phyloP scores from a whole-genome alignment of 2,329 filamentous ascomycete genomes.

The Neurospora sp. region DNA sequence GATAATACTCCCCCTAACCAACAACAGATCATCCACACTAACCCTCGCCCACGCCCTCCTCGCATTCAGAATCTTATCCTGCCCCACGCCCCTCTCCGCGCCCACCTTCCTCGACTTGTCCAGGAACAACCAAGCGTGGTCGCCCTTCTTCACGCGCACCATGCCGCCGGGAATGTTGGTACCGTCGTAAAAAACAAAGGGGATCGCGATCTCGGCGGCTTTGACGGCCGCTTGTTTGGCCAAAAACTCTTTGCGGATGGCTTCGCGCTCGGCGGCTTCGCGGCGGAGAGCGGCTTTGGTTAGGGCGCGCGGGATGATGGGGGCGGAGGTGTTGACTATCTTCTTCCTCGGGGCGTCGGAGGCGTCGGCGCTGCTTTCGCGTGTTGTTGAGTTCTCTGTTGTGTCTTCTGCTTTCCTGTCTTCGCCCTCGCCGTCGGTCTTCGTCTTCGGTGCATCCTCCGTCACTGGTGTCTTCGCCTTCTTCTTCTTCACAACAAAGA shows the following conservation, averaged over 20 bases:
- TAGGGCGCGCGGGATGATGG: slow-evolving; percentile 60
- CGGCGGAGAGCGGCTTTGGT: slow-evolving; percentile 56
- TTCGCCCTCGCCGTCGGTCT: background rate
- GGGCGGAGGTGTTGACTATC: slow-evolving; percentile 51
- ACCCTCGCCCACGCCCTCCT: slow-evolving; percentile 84
- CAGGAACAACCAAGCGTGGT: slow-evolving; percentile 85
- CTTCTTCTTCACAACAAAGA: slow-evolving; percentile 17
- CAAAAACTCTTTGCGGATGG: slow-evolving; percentile 70
- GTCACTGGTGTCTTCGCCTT: slow-evolving; percentile 41
- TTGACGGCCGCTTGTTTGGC: slow-evolving; percentile 78
- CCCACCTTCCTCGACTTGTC: too few species aligned
- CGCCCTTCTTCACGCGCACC: slow-evolving; percentile 85
- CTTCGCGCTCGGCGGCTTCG: slow-evolving; percentile 66
- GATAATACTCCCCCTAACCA: slow-evolving; percentile 83
- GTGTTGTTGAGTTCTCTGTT: slow-evolving; percentile 9
- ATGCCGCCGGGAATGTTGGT: slow-evolving; percentile 78
- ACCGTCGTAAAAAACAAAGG: slow-evolving; percentile 96
- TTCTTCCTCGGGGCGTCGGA: slow-evolving; percentile 35
- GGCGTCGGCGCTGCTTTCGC: slow-evolving; percentile 17
- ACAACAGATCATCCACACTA: slow-evolving; percentile 89
- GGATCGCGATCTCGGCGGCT: slow-evolving; percentile 78
- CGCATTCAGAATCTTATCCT: slow-evolving; percentile 52
- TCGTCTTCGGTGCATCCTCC: slow-evolving; percentile 20
- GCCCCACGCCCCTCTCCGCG: slow-evolving; percentile 68
- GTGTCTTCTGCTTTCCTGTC: slow-evolving; percentile 11